Base-by-base conservation (phyloP, 2,329 filamentous ascomycete species). In the Colletotrichum orbiculare region DNA sequence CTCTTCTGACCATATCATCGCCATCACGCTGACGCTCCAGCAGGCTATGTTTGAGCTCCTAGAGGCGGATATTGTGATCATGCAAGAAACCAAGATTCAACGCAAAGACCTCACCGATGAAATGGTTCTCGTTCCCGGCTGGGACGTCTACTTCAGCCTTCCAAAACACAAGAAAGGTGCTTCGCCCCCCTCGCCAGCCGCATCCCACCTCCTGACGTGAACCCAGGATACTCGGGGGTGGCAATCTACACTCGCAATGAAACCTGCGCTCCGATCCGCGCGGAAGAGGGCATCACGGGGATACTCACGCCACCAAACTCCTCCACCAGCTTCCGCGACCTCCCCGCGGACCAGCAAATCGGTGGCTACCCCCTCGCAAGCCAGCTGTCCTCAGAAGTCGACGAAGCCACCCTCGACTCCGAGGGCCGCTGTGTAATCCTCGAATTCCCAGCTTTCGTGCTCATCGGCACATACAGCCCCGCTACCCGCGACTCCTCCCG, bases 61-160 rank as follows among this genome's bases (percentile, higher is more conserved):
- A 7, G 92, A 96, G 75, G 89, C 94, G 57, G 96, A 99, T 76
- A 96, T 99, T 68, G 89, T 98, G 15, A 85, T 97, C 64, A 94
- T 98, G 82, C 96, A 99, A 77, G 96, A 98, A 78, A 90, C 93
- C 47, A 99, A 98, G 79, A 97, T 98, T 45, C 96, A 98, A 74
- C 87, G 91, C 62, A 97, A 97, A 75, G 94, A 97, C 71, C 82
- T 99, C 2, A 86, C 84, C 45, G 96, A 98, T 83, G 96, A 98
- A 71, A 98, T 98, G 93, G 94, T 98, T 9, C 82, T 98, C 39
- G 89, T 98, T 0, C 89, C 92, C 0, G 96, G 96, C 11, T 99
- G 95, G 95, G 96, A 99, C 75, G 94, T 94, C 69, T 97, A 91
- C 78, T 97, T 97, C 79, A 97, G 94, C 75, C 82, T 99, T 33